Base-by-base conservation (phyloP, 305 asterid species). In the Fraxinus floribunda region DNA sequence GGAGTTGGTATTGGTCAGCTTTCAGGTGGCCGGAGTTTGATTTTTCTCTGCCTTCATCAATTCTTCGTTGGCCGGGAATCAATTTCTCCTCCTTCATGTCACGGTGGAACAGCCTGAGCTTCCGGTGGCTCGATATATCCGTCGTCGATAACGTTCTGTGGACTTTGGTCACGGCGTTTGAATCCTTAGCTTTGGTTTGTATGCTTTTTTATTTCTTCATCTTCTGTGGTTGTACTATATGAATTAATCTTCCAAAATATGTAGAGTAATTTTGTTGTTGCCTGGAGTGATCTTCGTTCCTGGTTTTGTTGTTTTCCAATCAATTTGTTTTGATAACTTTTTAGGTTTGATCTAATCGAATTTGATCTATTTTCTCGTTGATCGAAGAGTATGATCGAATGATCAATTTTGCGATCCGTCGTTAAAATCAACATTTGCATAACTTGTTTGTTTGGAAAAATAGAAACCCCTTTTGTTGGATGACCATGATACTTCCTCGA, bases 141-240 rank as follows among this genome's bases (percentile, higher is more conserved):
- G 24, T 76, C 22, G 70, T 76, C 15, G 79, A 76, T 46, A 46
- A 76, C 70, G 68, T 76, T 52, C 5, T 41, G 24, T 76, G 79
- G 79, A 76, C 64, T 30, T n/a, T 76, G 22, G 44, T 76, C n/a
- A 76, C 79, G 2, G 79, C 15, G 9, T 55, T 76, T 32, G 79
- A 76, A 55, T 76, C 68, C 11, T 52, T 76, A 26, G 64, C 39
- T 55, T 76, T 76, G 79, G 66, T 49, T 32, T 24, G 38, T 49
- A 76, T 76, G 79, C 79, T 76, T 24, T 76, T 44, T 38, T 76
- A 49, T 76, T 76, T 76, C 79, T 76, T 76, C 44, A 46, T 76
- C 70, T 76, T 76, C 44, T 76, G 79, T 44, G 79, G 79, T 30
- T 76, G 79, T 76, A 41, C 79, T 13, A 15, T 76, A 22, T 76